Percentiles rank a stretch among this genome's conserved stretches.
Evolutionary conservation across 2,329 filamentous ascomycete species (phyloP).

Genomic region (Epichloe gansuensis): DNA sequence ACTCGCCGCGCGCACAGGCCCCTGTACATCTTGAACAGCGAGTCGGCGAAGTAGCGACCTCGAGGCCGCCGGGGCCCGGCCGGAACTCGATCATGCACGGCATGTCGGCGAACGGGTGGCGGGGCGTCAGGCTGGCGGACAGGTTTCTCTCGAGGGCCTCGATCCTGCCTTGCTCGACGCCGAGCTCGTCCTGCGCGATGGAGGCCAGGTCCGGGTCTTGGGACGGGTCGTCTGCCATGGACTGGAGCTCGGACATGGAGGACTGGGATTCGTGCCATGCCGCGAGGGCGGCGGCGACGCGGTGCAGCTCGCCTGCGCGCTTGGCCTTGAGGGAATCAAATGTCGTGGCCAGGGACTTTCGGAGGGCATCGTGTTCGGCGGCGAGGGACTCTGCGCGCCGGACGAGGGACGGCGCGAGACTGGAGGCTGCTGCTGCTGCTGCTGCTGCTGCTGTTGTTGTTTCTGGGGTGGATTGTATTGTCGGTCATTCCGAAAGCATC

Average conservation of each 20-base stretch:
- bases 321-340: slow-evolving; percentile 48
- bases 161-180: slow-evolving; percentile 50
- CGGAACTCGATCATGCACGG: slow-evolving; percentile 87
- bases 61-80: slow-evolving; percentile 81
- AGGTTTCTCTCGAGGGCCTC: slow-evolving; percentile 53
- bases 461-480: too few relatives aligned
- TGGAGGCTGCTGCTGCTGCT: slow-evolving; percentile 8
- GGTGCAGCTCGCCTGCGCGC: slow-evolving; percentile 47
- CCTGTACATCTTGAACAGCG: slow-evolving; percentile 84
- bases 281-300: slow-evolving; percentile 43
- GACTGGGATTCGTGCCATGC: slow-evolving; percentile 45
- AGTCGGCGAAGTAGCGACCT: slow-evolving; percentile 80
- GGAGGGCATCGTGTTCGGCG: slow-evolving; percentile 45
- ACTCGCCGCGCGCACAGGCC: slow-evolving; percentile 59
- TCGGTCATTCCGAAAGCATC: too few relatives aligned
- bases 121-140: slow-evolving; percentile 68
- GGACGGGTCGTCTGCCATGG: slow-evolving; percentile 32
- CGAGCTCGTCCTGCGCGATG: slow-evolving; percentile 72
- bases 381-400: slow-evolving; percentile 46
- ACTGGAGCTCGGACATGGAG: slow-evolving; percentile 40
- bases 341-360: slow-evolving; percentile 33
- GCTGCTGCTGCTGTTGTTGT: not conserved
- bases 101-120: slow-evolving; percentile 79
- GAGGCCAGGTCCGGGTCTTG: slow-evolving; percentile 59
- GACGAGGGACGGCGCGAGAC: slow-evolving; percentile 43